These are phyloP conservation scores for Hirschioporus abietinus DNA, from an alignment of 768 basidiomycete species.

Conservation along the genomic window DNA sequence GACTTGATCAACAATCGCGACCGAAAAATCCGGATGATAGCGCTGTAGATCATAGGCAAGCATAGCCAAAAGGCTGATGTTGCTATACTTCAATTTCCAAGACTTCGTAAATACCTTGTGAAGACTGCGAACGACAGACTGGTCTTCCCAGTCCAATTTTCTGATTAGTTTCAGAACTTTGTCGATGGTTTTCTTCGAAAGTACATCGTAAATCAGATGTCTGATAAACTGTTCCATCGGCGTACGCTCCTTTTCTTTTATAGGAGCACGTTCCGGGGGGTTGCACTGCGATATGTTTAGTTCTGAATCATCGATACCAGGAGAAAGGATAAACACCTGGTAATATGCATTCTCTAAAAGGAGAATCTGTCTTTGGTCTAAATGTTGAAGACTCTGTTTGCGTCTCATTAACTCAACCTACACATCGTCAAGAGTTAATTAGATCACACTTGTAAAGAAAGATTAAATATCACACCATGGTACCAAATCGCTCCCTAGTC, in stretches of 20 bases:
- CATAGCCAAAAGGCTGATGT: conserved; percentile 87
- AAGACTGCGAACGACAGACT: conserved; percentile 53
- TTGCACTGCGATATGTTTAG: conserved; percentile 62
- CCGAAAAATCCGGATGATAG: conserved; percentile 85
- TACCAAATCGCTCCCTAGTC: conserved; percentile 79
- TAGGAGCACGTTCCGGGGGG: conserved; percentile 88
- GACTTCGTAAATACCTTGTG: conserved; percentile 95
- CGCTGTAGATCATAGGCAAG: conserved; percentile 91
- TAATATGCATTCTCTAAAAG: conserved; percentile 98
- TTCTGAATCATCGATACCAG: conserved; percentile 10
- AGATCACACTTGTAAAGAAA: neutral
- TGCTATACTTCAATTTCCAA: conserved; percentile 94
- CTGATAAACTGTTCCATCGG: conserved; percentile 92
- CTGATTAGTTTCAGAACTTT: conserved; percentile 91
- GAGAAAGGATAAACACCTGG: conserved; percentile 47
- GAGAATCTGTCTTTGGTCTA: conserved; percentile 85
- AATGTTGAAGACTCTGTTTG: conserved; percentile 89
- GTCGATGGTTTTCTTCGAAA: conserved; percentile 91
- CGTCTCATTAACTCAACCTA: conserved; percentile 92
- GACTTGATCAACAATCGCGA: conserved; percentile 89
- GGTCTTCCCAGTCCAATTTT: conserved; percentile 94
- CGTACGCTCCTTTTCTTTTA: conserved; percentile 78
- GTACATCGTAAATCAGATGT: conserved; percentile 90
- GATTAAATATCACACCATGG: conserved; percentile 56
- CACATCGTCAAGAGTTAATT: neutral